Evolutionary conservation across 1,284 basidiomycete species (phyloP).

Genomic region (Polyporus tsugae): DNA sequence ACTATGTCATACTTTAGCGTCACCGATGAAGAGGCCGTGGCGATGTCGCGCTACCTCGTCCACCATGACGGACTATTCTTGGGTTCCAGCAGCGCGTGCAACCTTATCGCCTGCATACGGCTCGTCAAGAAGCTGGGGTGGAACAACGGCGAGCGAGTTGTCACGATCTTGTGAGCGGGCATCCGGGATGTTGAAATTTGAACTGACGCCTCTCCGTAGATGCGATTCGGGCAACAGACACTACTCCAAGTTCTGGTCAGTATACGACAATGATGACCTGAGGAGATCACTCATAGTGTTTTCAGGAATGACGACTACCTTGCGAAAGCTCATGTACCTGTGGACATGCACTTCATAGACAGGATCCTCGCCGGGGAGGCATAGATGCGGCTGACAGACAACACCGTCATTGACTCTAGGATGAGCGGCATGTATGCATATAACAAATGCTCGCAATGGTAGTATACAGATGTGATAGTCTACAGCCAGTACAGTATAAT

Average conservation of each 20-base stretch:
- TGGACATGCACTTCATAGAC: conserved; percentile 63
- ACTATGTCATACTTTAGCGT: conserved; percentile 58
- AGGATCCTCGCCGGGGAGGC: conserved; percentile 49
- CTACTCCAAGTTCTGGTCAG: conserved; percentile 72
- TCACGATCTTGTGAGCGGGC: conserved; percentile 80
- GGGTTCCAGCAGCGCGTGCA: conserved; percentile 96
- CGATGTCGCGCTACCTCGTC: conserved; percentile 92
- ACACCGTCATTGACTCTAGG: neutral
- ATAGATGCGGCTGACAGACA: neutral
- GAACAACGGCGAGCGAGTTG: conserved; percentile 70
- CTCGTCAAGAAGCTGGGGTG: conserved; percentile 77
- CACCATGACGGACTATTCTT: conserved; percentile 93
- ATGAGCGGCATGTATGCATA: conserved; percentile 19
- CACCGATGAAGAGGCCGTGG: conserved; percentile 89
- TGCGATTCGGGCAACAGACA: conserved; percentile 88
- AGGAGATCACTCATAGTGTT: neutral
- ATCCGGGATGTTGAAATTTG: conserved; percentile 12
- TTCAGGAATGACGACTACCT: conserved; percentile 85
- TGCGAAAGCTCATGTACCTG: conserved; percentile 63
- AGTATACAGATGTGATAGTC: conserved; percentile 38
- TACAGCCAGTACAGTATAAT: conserved; percentile 35
- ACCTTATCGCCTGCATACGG: conserved; percentile 89
- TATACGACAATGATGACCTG: neutral
- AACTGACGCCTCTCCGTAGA: conserved; percentile 47
- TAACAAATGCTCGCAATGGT: conserved; percentile 25